These are phyloP conservation scores for Arthrobotrys conoides DNA, from an alignment of 2,329 filamentous ascomycete genomes.

Conservation along the genomic window DNA sequence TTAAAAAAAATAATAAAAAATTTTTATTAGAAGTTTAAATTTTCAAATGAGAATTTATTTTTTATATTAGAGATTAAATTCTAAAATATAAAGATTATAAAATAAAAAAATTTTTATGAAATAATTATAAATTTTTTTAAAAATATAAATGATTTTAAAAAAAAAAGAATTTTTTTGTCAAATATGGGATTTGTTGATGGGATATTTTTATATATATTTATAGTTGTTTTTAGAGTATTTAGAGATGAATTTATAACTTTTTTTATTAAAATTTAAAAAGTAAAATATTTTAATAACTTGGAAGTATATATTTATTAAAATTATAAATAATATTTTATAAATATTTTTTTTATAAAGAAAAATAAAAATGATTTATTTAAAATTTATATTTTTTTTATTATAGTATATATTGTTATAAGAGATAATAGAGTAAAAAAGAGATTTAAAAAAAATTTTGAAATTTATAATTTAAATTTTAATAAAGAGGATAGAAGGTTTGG, in stretches of 20 bases:
- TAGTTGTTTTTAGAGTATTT: no score
- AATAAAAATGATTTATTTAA: neutral
- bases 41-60: neutral
- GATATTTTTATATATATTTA: neutral
- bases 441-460: no score
- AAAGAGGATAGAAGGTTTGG: neutral
- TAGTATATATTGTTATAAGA: no score
- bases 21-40: neutral
- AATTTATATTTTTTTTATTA: neutral
- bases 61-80: constrained; percentile 4
- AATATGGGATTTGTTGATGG: neutral
- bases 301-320: no score
- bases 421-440: no score
- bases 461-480: no score
- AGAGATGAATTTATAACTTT: no score
- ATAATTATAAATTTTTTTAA: no score
- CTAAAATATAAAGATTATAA: constrained; percentile 1
- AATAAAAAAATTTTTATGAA: neutral
- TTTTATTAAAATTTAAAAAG: no score
- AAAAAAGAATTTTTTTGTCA: neutral
- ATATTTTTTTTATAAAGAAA: constrained; percentile 3
- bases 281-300: no score
- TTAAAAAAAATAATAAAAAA: no score
- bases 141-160: constrained; percentile 5
- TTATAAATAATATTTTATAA: neutral